These are phyloP conservation scores for Lolium rigidum DNA, from an alignment of 176 grass and related monocot genomes.

Conservation along the genomic window DNA sequence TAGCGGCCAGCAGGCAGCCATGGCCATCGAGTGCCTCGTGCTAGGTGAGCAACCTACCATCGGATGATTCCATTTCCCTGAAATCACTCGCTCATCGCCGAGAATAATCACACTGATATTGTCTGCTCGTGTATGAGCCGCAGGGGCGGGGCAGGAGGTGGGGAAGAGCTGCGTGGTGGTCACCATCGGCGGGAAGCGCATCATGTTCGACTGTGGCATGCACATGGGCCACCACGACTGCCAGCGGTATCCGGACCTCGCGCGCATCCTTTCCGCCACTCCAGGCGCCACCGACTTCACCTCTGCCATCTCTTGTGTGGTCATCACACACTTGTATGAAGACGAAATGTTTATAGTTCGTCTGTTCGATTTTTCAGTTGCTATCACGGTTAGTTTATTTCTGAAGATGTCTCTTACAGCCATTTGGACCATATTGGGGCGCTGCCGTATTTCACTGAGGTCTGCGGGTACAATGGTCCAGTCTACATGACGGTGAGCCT, in stretches of 20 bases:
- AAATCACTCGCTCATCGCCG: no score
- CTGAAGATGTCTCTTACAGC: slow-evolving; percentile 49
- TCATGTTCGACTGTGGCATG: slow-evolving; percentile 99
- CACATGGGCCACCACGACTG: slow-evolving; percentile 83
- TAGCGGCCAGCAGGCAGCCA: slow-evolving; percentile 22
- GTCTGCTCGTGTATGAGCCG: neutral
- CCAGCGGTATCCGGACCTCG: slow-evolving; percentile 80
- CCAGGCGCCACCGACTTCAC: slow-evolving; percentile 48
- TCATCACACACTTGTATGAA: slow-evolving; percentile 92
- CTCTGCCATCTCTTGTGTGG: slow-evolving; percentile 69
- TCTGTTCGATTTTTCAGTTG: neutral
- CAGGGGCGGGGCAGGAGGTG: slow-evolving; percentile 92
- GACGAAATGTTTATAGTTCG: neutral
- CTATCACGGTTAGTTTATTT: neutral
- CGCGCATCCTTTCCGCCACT: slow-evolving; percentile 47
- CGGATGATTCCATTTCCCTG: no score
- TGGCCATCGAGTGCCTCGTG: slow-evolving; percentile 92
- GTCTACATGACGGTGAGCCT: slow-evolving; percentile 91
- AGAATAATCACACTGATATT: no score
- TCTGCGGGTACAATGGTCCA: slow-evolving; percentile 84
- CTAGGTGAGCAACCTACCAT: slow-evolving; percentile 52
- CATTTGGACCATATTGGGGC: slow-evolving; percentile 96
- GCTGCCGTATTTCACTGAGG: slow-evolving; percentile 88
- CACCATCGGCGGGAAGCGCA: slow-evolving; percentile 69
- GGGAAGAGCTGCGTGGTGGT: slow-evolving; percentile 94